phyloP scores from a whole-genome alignment of 2,329 filamentous ascomycete genomes.

The Fusarium kyushuense region DNA sequence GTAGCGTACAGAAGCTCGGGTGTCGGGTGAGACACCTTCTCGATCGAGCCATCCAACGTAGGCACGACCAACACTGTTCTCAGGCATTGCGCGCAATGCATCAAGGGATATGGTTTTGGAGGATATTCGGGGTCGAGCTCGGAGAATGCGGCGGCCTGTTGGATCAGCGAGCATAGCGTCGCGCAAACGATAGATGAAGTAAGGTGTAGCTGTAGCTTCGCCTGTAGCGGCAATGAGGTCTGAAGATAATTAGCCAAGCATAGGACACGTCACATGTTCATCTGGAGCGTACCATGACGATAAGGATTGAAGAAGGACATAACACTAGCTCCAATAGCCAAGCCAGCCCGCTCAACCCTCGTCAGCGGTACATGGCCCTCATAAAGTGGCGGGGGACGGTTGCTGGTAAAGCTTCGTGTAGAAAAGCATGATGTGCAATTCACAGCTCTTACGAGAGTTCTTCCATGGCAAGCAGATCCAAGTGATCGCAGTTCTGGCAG shows the following conservation, averaged over 20 bases:
- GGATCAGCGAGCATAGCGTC: constrained; percentile 88
- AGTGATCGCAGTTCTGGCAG: constrained; percentile 42
- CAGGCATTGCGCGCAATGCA: constrained; percentile 77
- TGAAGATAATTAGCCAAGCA: constrained; percentile 48
- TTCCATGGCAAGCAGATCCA: constrained; percentile 23
- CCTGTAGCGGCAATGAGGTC: constrained; percentile 96
- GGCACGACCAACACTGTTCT: constrained; percentile 80
- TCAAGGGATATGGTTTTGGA: constrained; percentile 76
- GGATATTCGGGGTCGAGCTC: constrained; percentile 88
- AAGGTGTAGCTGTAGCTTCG: constrained; percentile 93
- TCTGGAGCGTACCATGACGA: constrained; percentile 71
- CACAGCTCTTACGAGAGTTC: constrained; percentile 31
- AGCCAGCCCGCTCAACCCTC: constrained; percentile 76
- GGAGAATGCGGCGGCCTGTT: constrained; percentile 90
- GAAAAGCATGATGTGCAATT: constrained; percentile 40
- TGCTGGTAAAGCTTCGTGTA: constrained; percentile 75
- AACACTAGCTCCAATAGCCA: constrained; percentile 74
- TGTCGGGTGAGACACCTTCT: constrained; percentile 93
- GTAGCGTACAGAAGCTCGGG: constrained; percentile 83
- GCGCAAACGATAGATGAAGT: constrained; percentile 92
- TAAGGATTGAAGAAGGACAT: constrained; percentile 79
- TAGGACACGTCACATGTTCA: no score
- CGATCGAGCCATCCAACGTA: constrained; percentile 94
- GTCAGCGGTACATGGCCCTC: constrained; percentile 93
- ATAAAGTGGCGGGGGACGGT: constrained; percentile 88